Evolutionary conservation across 2,329 filamentous ascomycete species (phyloP), one percentile per base, ranked within the genome.

Genomic region (Lachnellula arida): DNA sequence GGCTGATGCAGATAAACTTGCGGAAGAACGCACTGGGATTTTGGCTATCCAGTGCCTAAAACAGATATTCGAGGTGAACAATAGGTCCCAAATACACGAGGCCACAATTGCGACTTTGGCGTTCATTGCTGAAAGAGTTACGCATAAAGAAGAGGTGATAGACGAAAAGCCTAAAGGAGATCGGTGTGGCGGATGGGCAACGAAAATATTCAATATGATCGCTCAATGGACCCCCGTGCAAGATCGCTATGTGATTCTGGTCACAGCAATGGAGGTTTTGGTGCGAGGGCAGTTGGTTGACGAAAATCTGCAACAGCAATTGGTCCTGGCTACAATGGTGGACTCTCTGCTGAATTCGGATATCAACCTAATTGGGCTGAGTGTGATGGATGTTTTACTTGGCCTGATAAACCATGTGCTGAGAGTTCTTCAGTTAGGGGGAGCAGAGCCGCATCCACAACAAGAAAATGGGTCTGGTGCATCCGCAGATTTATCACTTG

Each of bases 341-440:
- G 85, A 89, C 58, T 89, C 88, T 60, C 78, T 97, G 9, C 77
- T 99, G 47, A 86, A 88, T 51, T 97, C 93, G 0, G 86, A 93
- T 43, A 86, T 96, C 68, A 97, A 97, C 72, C 80, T 97, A 68
- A 97, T 99, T 59, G 94, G 94, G 1, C 78, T 99, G 46, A 97
- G 92, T 69, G 88, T 97, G 51, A 97, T 97, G 86, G 94, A 99
- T 70, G 86, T 97, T 17, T 77, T 97, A 28, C 78, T 96, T 14
- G 88, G 91, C 1, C 78, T 99, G 14, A 83, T 97, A 60, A 87
- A 90, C 61, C 91, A 96, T 68, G 88, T 93, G 69, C 83, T 91
- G 63, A 81, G 85, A 65, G 76, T 96, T 8, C 79, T 96, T 14
- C 88, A 90, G 65, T 78, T 90, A 28, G 74, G 74, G 44, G 74